phyloP scores from a whole-genome alignment of 768 basidiomycete species.

The Psilocybe azurescens region DNA sequence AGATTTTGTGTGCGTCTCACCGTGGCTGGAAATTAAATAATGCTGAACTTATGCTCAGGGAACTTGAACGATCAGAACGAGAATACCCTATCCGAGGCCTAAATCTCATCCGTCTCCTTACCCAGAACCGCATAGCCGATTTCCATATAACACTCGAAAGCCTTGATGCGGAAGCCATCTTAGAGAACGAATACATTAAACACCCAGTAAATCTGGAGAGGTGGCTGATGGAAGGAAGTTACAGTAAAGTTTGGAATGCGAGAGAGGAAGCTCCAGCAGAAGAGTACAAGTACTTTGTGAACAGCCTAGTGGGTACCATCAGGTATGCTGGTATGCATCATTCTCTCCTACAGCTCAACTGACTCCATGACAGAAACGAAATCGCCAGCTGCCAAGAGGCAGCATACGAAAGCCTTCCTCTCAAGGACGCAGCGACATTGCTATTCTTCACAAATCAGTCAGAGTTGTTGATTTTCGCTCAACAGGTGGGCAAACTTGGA shows the following conservation, averaged over 20 bases:
- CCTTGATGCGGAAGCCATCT: slow-evolving; percentile 72
- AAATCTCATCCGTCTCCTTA: slow-evolving; percentile 92
- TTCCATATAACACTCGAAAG: slow-evolving; percentile 97
- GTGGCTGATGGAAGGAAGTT: slow-evolving; percentile 99
- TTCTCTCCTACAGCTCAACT: neutral
- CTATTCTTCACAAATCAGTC: slow-evolving; percentile 88
- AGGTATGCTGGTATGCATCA: slow-evolving; percentile 53
- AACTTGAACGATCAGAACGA: slow-evolving; percentile 83
- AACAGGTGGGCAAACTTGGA: slow-evolving; percentile 52
- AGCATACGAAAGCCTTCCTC: slow-evolving; percentile 89
- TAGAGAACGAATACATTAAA: slow-evolving; percentile 73
- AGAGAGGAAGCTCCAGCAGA: slow-evolving; percentile 91
- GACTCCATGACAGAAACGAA: slow-evolving; percentile 69
- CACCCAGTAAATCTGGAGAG: slow-evolving; percentile 93
- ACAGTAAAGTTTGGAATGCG: slow-evolving; percentile 97
- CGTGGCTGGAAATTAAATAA: neutral
- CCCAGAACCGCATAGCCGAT: slow-evolving; percentile 95
- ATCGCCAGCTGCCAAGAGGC: slow-evolving; percentile 97
- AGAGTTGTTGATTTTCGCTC: slow-evolving; percentile 84
- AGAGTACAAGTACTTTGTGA: slow-evolving; percentile 94
- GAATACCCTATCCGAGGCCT: slow-evolving; percentile 91
- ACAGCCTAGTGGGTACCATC: slow-evolving; percentile 93
- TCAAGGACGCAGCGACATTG: slow-evolving; percentile 89
- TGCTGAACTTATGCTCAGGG: slow-evolving; percentile 40
- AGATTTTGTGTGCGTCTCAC: slow-evolving; percentile 65